Conservation (phyloP, 495 filamentous ascomycete species). For the Apiosordaria backusii region DNA sequence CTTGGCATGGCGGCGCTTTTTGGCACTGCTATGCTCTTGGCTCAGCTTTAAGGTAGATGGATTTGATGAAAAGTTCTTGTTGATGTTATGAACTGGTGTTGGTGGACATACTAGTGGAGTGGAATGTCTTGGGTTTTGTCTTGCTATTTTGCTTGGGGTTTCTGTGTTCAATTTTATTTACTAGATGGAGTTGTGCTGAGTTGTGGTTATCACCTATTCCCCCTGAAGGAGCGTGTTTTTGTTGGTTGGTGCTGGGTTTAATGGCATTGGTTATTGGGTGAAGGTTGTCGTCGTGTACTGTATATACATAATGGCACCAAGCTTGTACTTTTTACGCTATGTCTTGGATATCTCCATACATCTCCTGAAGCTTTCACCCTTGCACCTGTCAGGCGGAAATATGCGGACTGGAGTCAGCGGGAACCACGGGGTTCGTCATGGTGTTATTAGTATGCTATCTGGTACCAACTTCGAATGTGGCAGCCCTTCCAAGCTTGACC, state of each 20-base stretch:
- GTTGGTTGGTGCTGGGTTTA: background rate
- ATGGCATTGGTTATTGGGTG: too few species aligned
- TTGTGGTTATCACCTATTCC: background rate
- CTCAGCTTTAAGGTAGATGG: background rate
- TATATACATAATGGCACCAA: background rate
- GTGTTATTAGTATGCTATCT: background rate
- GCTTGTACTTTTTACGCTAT: too few species aligned
- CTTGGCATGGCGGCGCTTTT: constrained; percentile 37
- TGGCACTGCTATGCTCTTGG: constrained; percentile 32
- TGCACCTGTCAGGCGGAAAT: too few species aligned
- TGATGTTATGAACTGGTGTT: background rate
- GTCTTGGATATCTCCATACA: too few species aligned
- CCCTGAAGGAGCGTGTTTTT: background rate
- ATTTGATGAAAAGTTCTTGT: background rate
- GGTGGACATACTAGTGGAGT: background rate
- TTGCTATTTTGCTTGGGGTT: background rate
- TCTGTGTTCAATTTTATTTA: too few species aligned
- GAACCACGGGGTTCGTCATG: too few species aligned
- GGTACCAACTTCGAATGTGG: background rate
- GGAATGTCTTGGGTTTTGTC: background rate
- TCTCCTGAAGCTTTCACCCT: too few species aligned
- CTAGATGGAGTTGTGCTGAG: background rate
- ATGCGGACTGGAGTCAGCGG: too few species aligned
- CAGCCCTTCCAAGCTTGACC: background rate
- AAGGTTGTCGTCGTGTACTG: background rate